These are phyloP conservation scores for Nelumbo lutea DNA, from an alignment of 164 flowering plant species.

Conservation along the genomic window DNA sequence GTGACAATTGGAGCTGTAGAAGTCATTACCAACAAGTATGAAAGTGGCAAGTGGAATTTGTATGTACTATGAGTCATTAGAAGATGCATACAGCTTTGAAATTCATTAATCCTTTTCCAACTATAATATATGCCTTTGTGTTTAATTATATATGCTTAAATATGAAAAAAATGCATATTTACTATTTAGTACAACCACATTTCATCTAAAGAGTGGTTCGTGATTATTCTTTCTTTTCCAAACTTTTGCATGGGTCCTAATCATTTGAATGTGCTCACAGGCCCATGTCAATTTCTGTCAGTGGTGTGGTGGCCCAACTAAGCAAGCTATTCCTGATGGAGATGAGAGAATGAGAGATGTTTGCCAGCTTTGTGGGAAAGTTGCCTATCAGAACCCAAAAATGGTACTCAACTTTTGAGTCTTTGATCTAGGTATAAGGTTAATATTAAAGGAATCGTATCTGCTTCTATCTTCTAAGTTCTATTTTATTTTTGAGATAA, in stretches of 20 bases:
- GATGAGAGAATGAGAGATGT: slow-evolving; percentile 84
- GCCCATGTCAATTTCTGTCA: slow-evolving; percentile 70
- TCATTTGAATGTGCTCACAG: slow-evolving; percentile 24
- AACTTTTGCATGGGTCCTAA: neutral
- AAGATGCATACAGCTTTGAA: neutral
- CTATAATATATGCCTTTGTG: neutral
- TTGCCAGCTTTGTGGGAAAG: slow-evolving; percentile 72
- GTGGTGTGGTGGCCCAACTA: slow-evolving; percentile 83
- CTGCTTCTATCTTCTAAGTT: no score
- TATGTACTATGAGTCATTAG: neutral
- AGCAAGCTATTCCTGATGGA: slow-evolving; percentile 81
- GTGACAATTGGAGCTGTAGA: no score
- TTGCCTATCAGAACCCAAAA: slow-evolving; percentile 89
- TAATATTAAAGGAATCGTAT: neutral
- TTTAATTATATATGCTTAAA: neutral
- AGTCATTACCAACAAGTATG: neutral
- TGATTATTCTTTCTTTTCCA: neutral
- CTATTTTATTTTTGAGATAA: no score
- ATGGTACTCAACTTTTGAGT: slow-evolving; percentile 48
- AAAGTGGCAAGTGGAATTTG: neutral
- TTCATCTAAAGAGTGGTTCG: neutral
- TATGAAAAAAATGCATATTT: neutral
- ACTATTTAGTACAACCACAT: neutral
- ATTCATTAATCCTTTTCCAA: neutral
- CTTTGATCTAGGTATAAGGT: neutral